Conservation (phyloP, 1,284 basidiomycete species). For the Rhodotorula sp. region DNA sequence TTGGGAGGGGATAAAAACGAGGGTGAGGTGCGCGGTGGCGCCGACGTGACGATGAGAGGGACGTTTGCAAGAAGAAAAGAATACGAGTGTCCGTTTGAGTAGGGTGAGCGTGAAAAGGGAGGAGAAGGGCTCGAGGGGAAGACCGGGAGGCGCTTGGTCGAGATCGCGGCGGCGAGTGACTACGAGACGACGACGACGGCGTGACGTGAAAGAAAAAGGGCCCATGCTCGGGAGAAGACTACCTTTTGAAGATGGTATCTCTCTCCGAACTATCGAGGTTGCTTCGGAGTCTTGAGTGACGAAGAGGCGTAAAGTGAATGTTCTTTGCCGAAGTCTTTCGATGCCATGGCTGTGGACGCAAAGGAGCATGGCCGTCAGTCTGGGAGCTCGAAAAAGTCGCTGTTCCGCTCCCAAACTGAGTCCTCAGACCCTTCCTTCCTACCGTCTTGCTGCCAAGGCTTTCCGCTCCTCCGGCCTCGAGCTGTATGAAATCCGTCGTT, state of each 20-base stretch:
- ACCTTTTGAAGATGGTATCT: conserved; percentile 40
- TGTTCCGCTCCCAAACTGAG: too few species aligned
- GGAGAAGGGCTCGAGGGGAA: not conserved
- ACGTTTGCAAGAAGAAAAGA: not conserved
- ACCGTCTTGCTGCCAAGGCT: too few species aligned
- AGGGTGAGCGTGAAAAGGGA: not conserved
- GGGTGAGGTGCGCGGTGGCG: too few species aligned
- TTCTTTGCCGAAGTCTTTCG: conserved; percentile 40
- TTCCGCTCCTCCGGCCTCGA: too few species aligned
- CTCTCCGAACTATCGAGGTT: conserved; percentile 15
- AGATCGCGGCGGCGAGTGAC: not conserved
- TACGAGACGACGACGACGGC: not conserved
- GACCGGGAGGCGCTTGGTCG: not conserved
- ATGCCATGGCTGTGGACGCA: conserved; percentile 45
- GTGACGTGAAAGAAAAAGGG: not conserved
- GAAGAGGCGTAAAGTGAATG: not conserved
- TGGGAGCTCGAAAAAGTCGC: too few species aligned
- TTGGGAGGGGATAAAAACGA: too few species aligned
- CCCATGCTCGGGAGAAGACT: not conserved
- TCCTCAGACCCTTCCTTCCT: too few species aligned
- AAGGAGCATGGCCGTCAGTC: too few species aligned
- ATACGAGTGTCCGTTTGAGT: not conserved
- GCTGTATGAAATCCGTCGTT: too few species aligned
- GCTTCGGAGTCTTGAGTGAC: not conserved
- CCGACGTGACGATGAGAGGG: not conserved